These are phyloP conservation scores for Phyllosticta ampelicida DNA, from an alignment of 2,329 filamentous ascomycete species.

Conservation along the genomic window DNA sequence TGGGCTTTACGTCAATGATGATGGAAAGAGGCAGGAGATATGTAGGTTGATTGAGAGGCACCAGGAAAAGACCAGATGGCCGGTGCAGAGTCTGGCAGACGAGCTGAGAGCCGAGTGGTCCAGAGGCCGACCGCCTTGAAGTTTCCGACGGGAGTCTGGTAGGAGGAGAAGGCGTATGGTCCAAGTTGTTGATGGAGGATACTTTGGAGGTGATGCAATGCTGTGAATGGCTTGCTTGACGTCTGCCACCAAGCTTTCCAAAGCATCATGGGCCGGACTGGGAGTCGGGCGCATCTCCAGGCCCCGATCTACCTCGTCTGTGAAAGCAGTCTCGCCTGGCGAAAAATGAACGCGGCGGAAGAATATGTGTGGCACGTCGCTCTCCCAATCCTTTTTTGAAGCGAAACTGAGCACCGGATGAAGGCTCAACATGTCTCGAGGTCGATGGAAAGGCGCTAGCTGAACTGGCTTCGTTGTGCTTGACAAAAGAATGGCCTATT, in stretches of 20 bases:
- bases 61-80: slow-evolving; percentile 8
- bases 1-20: slow-evolving; percentile 15
- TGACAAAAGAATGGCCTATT: neutral
- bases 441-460: neutral
- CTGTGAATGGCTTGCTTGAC: neutral
- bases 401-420: neutral
- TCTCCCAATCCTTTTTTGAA: neutral
- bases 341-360: neutral
- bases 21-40: slow-evolving; percentile 17
- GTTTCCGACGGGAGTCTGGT: neutral
- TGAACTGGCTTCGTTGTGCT: neutral
- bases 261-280: neutral
- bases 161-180: neutral
- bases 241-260: neutral
- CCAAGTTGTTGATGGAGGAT: neutral
- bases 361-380: neutral
- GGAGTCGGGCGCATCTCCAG: neutral
- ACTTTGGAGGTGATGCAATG: neutral
- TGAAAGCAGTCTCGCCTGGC: neutral
- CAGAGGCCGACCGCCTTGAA: slow-evolving; percentile 2
- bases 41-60: slow-evolving; percentile 17
- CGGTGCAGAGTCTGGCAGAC: slow-evolving; percentile 5
- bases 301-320: neutral
- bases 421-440: neutral
- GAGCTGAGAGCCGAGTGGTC: slow-evolving; percentile 8